Evolutionary conservation across 2,329 filamentous ascomycete species (phyloP).

Genomic region (Fusarium goolgardi): DNA sequence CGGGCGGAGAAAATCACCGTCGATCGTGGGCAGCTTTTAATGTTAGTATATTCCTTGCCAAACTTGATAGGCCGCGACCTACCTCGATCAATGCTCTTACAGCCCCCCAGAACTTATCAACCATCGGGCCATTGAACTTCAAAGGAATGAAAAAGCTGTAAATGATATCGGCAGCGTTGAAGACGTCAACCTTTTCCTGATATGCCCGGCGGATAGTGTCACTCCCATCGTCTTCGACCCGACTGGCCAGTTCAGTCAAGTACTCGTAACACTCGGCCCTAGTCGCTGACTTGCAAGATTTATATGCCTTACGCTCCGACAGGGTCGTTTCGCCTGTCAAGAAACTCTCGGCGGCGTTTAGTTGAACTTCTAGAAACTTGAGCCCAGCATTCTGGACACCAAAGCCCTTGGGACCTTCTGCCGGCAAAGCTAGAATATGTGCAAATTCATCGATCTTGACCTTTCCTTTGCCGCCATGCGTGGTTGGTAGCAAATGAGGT

Average conservation of each 20-base stretch:
- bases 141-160: constrained; percentile 58
- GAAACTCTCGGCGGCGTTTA: constrained; percentile 47
- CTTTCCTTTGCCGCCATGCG: constrained; percentile 12
- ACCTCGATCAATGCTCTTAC: constrained; percentile 49
- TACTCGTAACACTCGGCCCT: constrained; percentile 42
- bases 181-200: constrained; percentile 53
- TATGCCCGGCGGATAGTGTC: constrained; percentile 46
- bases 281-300: constrained; percentile 39
- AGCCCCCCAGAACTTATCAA: constrained; percentile 59
- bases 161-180: constrained; percentile 55
- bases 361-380: constrained; percentile 38
- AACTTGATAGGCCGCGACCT: constrained; percentile 11
- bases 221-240: constrained; percentile 41
- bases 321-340: constrained; percentile 44
- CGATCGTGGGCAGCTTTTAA: constrained; percentile 20
- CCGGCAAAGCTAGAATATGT: constrained; percentile 41
- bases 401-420: background rate
- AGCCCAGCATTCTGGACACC: background rate
- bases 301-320: constrained; percentile 48
- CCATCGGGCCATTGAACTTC: constrained; percentile 52
- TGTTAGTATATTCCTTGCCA: constrained; percentile 11
- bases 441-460: constrained; percentile 11
- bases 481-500: constrained; percentile 10
- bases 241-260: constrained; percentile 39
- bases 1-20: background rate